phyloP scores from a whole-genome alignment of 139 green algal genomes.

The Picochlorum sp. region DNA sequence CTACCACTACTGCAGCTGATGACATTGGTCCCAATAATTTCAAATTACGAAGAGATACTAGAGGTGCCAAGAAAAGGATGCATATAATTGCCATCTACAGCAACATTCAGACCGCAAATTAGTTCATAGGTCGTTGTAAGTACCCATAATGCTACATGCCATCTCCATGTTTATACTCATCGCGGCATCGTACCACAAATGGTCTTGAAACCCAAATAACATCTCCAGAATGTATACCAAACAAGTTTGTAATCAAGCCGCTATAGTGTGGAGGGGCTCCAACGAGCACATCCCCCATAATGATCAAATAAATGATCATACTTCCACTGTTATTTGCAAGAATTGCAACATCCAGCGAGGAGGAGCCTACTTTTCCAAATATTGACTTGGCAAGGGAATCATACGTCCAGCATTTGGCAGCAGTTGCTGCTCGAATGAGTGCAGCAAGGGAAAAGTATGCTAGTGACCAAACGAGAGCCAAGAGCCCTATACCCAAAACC shows the following conservation, averaged over 20 bases:
- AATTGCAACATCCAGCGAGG: conserved; percentile 8
- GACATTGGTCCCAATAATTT: conserved; percentile 16
- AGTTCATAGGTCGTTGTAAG: no score
- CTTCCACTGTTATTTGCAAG: conserved; percentile 22
- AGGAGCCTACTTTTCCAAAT: conserved; percentile 3
- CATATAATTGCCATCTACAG: conserved; percentile 9
- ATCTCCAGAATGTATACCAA: conserved; percentile 9
- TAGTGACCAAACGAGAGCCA: conserved; percentile 9
- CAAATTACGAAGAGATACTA: conserved; percentile 19
- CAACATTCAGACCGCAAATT: no score
- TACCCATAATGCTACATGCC: no score
- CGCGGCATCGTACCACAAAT: conserved; percentile 6
- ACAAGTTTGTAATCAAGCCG: conserved; percentile 22
- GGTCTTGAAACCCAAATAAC: conserved; percentile 3
- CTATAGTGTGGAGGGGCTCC: conserved; percentile 19
- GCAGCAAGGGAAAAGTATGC: conserved; percentile 20
- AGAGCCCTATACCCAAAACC: conserved; percentile 4
- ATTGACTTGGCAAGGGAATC: conserved; percentile 1
- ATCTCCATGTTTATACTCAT: no score
- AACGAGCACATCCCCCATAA: conserved; percentile 22
- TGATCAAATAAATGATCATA: conserved; percentile 31
- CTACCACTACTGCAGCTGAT: conserved; percentile 12
- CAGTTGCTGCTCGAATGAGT: background rate
- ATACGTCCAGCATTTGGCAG: conserved; percentile 12
- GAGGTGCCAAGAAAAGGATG: conserved; percentile 9